Base-by-base conservation (phyloP, 192 early-diverging fungal genomes). In the Oehlia diaphana region DNA sequence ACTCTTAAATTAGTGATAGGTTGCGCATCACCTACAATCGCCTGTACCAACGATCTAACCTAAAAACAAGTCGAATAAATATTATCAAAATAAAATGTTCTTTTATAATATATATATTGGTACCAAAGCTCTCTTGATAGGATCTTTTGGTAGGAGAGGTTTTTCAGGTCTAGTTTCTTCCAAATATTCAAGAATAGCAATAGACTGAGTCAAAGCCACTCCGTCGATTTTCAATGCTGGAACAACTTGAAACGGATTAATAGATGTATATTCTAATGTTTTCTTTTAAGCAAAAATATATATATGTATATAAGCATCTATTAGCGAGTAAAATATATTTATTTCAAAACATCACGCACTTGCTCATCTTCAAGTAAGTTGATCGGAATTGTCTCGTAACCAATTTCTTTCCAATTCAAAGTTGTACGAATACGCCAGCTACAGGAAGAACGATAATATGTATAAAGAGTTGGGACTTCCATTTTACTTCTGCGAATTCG, bases 171-270 rank as follows among this genome's bases (percentile, higher is more conserved):
- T 77, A 13, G 88, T 83, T 78, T 98, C 97, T 64, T 98, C 97
- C 6, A 98, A 84, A 79, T 95, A 95, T 79, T 98, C 97, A 26
- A 96, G 77, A 62, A 98, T 96, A 19, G 95, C 92, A 26, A 90
- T 75, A 7, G 93, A 95, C 87, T 97, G 91, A 64, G 80, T 84
- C 39, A 95, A 63, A 4, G 75, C 75, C 23, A 85, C 71, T 10
- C 92, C 91, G 76, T 88, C 88, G 49, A 91, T 88, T 19, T 88
- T 69, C 35, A 94, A 88, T 23, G 89, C 84, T 42, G 96, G 96
- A 3, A 97, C 90, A 2, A 89, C 81, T 64, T 86, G 85, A 74
- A 81, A 81, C 3, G 96, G 94, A 80, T 96, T 95, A 68, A 92
- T 76, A 16, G 83, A 77, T 26, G 64, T 67, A 80, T 95, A 96